phyloP scores from a whole-genome alignment of 1,284 basidiomycete genomes.

The Wallemia hederae region DNA sequence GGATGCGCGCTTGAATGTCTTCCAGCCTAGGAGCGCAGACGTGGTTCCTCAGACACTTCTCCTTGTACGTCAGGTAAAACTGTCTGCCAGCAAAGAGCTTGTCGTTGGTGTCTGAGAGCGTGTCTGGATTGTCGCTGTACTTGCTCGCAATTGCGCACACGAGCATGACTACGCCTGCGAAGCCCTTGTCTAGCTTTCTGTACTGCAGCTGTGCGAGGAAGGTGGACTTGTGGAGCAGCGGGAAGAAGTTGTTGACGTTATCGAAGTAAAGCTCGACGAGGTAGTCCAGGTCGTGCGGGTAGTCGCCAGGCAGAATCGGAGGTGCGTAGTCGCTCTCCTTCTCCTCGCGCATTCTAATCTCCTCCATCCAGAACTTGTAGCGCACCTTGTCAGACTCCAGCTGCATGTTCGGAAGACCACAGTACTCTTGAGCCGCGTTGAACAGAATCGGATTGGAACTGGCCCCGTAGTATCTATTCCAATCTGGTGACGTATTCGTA shows the following conservation, averaged over 20 bases:
- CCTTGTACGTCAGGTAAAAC: constrained; percentile 35
- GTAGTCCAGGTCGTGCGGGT: background rate
- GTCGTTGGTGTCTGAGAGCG: constrained; percentile 20
- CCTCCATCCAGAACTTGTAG: background rate
- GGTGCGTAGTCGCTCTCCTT: background rate
- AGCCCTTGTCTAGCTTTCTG: constrained; percentile 28
- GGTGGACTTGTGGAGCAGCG: constrained; percentile 45
- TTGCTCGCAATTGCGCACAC: constrained; percentile 45
- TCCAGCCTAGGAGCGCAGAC: constrained; percentile 31
- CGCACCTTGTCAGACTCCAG: background rate
- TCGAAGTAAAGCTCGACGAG: constrained; percentile 42
- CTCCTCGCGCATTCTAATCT: background rate
- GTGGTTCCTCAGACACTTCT: constrained; percentile 21
- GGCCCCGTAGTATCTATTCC: background rate
- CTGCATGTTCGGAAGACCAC: background rate
- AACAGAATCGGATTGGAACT: background rate
- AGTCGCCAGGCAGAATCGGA: background rate
- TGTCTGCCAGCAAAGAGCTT: constrained; percentile 38
- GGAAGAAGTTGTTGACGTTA: constrained; percentile 29
- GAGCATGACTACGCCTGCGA: constrained; percentile 36
- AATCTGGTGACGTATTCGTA: background rate
- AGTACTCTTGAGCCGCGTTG: background rate
- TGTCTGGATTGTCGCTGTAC: constrained; percentile 32
- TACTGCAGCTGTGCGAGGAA: constrained; percentile 34
- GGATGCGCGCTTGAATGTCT: constrained; percentile 36